phyloP scores from a whole-genome alignment of 108 stramenopile genomes.

The Nitzschia sp. region DNA sequence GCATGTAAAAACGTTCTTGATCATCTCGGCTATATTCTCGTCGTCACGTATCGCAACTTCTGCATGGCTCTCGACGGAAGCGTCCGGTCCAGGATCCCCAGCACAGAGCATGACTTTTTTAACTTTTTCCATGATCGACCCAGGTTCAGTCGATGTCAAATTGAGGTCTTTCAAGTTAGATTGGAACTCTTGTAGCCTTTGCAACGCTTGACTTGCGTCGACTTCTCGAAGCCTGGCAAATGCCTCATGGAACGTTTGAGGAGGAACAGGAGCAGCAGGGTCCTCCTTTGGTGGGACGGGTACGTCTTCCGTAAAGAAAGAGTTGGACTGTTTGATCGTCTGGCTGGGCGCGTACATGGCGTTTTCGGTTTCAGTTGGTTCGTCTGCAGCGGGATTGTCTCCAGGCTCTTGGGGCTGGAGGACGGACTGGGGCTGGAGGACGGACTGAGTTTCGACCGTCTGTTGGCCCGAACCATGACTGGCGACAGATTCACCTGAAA shows the following conservation, averaged over 20 bases:
- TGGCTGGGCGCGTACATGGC: not conserved
- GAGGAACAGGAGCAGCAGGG: not conserved
- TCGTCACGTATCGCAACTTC: not conserved
- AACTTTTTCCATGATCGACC: not conserved
- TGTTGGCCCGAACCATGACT: too few relatives aligned
- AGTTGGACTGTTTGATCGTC: not conserved
- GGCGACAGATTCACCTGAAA: too few relatives aligned
- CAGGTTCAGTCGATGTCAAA: not conserved
- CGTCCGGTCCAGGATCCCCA: too few relatives aligned
- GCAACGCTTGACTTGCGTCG: not conserved
- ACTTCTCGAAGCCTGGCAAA: not conserved
- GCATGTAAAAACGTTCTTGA: not conserved
- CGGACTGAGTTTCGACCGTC: not conserved
- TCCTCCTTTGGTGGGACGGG: not conserved
- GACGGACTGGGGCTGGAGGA: too few relatives aligned
- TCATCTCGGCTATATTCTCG: not conserved
- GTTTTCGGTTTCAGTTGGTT: not conserved
- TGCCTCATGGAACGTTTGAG: conserved; percentile 4
- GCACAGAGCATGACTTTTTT: not conserved
- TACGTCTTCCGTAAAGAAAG: conserved; percentile 5
- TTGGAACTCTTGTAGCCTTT: not conserved
- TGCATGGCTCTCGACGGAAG: not conserved
- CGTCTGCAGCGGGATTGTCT: not conserved
- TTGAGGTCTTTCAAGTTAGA: not conserved
- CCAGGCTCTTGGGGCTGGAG: not conserved